Evolutionary conservation across 208 protist species (phyloP), one percentile per base, ranked within the genome.

Genomic region (Trypanosomatidae sp.): DNA sequence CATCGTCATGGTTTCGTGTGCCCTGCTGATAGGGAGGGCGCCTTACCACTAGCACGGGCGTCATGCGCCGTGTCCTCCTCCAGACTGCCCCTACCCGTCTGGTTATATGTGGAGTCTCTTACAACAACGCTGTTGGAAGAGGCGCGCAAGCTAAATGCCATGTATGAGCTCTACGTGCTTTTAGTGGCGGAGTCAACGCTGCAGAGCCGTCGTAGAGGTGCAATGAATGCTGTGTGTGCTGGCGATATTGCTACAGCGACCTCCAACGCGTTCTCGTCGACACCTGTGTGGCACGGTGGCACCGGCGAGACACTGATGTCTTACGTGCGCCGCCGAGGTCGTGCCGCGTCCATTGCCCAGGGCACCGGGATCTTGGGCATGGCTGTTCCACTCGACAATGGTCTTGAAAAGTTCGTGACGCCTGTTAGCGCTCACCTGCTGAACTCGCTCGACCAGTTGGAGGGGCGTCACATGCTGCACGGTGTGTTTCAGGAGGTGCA

Each of bases 51-150:
- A 25, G 66, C 66, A n/a, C 19, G 28, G 1, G 49, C 66, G 10
- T 53, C 15, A 9, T 15, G 15, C 33, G 53, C 68, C n/a, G 56
- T 10, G 28, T 36, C 52, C 0, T 7, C 17, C 28, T 50, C 69
- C 50, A 66, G 7, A 64, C 64, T 80, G 39, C 75, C 69, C n/a
- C 46, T 80, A 30, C 46, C 75, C 8, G 69, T 80, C 22, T 80
- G 75, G 75, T 62, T 74, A 28, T 80, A 80, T 41, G 17, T 80
- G 25, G 75, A 80, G 56, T 36, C 75, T 12, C 36, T 80, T 36
- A 80, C 75, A 50, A 80, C 75, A 59, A 58, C 62, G 53, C 62
- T 80, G 28, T 15, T 80, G 36, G 75, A 80, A 30, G 75, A 74
- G 69, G 75, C 75, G 2, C 75, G 75, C n/a, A 80, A 74, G 69